A percentile compares a stretch with the other conserved stretches of the same genome.
phyloP scores from a whole-genome alignment of 805 yeast species.

The Metschnikowia lochheadii region DNA sequence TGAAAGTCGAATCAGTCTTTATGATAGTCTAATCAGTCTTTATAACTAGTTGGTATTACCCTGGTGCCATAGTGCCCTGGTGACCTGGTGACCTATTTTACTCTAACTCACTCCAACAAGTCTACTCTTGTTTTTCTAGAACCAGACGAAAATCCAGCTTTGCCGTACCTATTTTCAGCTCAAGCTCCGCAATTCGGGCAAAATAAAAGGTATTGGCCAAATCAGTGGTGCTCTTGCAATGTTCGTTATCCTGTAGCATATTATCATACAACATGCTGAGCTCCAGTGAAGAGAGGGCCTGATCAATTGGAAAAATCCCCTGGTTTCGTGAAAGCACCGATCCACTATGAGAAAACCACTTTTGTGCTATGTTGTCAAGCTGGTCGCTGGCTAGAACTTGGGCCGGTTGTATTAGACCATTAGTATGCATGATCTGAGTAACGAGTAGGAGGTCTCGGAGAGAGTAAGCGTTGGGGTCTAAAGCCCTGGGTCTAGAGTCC shows the following conservation, averaged over 20 bases:
- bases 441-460: slow-evolving; percentile 34
- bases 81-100: too few relatives aligned
- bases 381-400: slow-evolving; percentile 14
- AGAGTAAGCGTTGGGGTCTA: slow-evolving; percentile 15
- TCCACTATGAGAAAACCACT: slow-evolving; percentile 31
- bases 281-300: slow-evolving; percentile 19
- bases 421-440: slow-evolving; percentile 35
- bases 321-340: slow-evolving; percentile 22
- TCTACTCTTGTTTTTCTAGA: background rate
- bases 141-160: slow-evolving; percentile 15
- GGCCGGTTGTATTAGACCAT: slow-evolving; percentile 26
- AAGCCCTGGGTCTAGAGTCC: slow-evolving; percentile 2
- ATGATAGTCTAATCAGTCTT: too few relatives aligned
- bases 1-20: too few relatives aligned
- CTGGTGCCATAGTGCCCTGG: too few relatives aligned
- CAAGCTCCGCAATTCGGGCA: slow-evolving; percentile 30
- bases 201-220: slow-evolving; percentile 36
- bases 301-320: slow-evolving; percentile 14
- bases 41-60: too few relatives aligned
- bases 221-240: slow-evolving; percentile 33
- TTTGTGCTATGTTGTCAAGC: slow-evolving; percentile 22
- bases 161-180: slow-evolving; percentile 20
- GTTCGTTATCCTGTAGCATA: slow-evolving; percentile 22
- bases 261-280: slow-evolving; percentile 23
- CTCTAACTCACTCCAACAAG: too few relatives aligned